These are phyloP conservation scores for Auriculariales sp. DNA, from an alignment of 768 basidiomycete genomes.

Conservation along the genomic window DNA sequence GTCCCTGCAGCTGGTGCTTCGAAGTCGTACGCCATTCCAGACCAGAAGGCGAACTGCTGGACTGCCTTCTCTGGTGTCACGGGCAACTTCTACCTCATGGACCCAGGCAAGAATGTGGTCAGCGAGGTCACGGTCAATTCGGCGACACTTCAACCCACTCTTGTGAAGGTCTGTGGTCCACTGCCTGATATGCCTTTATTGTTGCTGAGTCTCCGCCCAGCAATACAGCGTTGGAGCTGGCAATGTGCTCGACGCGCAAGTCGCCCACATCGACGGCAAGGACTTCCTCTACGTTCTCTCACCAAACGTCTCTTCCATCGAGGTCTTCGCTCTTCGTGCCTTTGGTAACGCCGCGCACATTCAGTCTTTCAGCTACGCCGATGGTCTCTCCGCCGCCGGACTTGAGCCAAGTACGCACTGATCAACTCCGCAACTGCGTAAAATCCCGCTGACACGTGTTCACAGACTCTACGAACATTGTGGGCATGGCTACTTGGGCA, in stretches of 20 bases:
- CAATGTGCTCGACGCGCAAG: constrained; percentile 20
- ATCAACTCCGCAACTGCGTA: too few species aligned
- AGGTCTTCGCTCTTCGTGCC: constrained; percentile 24
- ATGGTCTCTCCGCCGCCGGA: neutral
- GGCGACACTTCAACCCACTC: constrained; percentile 26
- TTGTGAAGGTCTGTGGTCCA: constrained; percentile 23
- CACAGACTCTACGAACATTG: too few species aligned
- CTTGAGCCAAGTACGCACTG: too few species aligned
- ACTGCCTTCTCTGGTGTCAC: constrained; percentile 15
- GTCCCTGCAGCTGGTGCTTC: neutral
- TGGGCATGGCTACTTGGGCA: too few species aligned
- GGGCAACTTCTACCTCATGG: constrained; percentile 19
- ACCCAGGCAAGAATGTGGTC: constrained; percentile 15
- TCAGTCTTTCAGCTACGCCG: constrained; percentile 4
- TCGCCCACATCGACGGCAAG: constrained; percentile 22
- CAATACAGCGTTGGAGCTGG: constrained; percentile 19
- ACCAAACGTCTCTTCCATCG: constrained; percentile 23
- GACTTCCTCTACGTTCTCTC: constrained; percentile 28
- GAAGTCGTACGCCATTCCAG: neutral
- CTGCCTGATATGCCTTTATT: neutral
- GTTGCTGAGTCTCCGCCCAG: constrained; percentile 8
- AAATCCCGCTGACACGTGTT: too few species aligned
- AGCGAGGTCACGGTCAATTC: constrained; percentile 32
- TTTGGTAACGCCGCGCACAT: constrained; percentile 16
- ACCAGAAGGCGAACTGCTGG: constrained; percentile 18